Conservation (phyloP, 2,329 filamentous ascomycete genomes). For the Sphaerulina musiva region DNA sequence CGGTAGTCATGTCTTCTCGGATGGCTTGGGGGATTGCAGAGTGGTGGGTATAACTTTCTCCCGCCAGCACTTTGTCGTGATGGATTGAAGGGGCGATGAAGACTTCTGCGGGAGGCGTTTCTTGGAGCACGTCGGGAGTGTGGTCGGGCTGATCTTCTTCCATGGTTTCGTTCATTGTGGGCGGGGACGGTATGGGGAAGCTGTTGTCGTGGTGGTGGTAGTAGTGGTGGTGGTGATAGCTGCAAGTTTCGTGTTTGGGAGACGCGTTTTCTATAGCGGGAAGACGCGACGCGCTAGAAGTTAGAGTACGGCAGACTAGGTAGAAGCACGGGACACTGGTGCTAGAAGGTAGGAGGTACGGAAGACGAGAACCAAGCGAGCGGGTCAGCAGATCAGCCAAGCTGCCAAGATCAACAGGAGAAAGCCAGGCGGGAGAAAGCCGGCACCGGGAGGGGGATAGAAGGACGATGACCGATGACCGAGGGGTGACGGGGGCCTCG, state of each 20-base stretch:
- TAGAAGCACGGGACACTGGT: neutral
- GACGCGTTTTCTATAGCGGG: neutral
- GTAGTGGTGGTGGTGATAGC: neutral
- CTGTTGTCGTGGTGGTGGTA: neutral
- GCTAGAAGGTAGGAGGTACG: neutral
- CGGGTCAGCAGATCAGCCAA: too few relatives aligned
- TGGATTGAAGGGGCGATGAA: conserved; percentile 46
- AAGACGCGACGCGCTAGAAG: neutral
- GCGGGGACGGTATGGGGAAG: neutral
- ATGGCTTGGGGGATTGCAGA: conserved; percentile 40
- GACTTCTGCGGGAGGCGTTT: conserved; percentile 33
- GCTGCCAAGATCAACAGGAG: too few relatives aligned
- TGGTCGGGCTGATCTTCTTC: conserved; percentile 28
- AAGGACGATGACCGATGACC: too few relatives aligned
- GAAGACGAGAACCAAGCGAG: too few relatives aligned
- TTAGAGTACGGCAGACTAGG: too few relatives aligned
- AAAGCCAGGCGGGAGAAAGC: too few relatives aligned
- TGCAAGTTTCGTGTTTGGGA: conserved; percentile 1
- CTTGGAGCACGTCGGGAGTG: conserved; percentile 29
- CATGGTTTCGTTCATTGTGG: conserved; percentile 27
- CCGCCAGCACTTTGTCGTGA: conserved; percentile 35
- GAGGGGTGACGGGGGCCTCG: conserved; percentile 1
- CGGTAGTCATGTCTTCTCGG: conserved; percentile 41
- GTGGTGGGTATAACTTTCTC: conserved; percentile 45
- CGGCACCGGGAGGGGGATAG: too few relatives aligned